Percentiles rank a stretch among this genome's conserved stretches.
Evolutionary conservation across 2,329 filamentous ascomycete genomes (phyloP).

Genomic region (Calonectria hawksworthii): DNA sequence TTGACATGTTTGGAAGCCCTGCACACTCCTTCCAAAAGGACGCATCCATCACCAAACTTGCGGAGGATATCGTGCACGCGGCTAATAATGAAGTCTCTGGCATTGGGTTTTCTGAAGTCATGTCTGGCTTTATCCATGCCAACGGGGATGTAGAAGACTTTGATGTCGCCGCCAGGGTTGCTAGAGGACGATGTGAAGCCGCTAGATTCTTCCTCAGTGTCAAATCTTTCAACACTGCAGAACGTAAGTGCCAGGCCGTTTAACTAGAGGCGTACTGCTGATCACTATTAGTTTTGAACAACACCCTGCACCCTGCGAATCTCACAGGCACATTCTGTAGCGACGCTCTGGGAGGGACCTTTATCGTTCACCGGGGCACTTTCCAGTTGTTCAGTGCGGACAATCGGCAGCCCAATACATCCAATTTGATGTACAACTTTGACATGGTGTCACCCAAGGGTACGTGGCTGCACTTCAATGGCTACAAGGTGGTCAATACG

Average conservation of each 20-base stretch:
- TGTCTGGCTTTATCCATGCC: slow-evolving; percentile 71
- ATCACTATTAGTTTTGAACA: slow-evolving; percentile 42
- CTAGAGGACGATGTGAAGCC: slow-evolving; percentile 61
- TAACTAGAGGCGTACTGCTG: background rate
- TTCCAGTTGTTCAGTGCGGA: slow-evolving; percentile 72
- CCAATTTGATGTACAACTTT: slow-evolving; percentile 73
- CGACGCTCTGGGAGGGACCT: slow-evolving; percentile 54
- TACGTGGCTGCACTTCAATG: slow-evolving; percentile 69
- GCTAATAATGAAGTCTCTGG: slow-evolving; percentile 52
- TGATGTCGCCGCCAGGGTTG: slow-evolving; percentile 27
- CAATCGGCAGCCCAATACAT: slow-evolving; percentile 67
- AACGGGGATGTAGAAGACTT: slow-evolving; percentile 23
- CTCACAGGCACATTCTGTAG: slow-evolving; percentile 68
- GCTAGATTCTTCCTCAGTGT: slow-evolving; percentile 73
- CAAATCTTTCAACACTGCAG: slow-evolving; percentile 63
- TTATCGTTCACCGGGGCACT: slow-evolving; percentile 71
- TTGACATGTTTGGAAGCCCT: slow-evolving; percentile 70
- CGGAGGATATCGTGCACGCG: slow-evolving; percentile 13
- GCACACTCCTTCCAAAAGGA: slow-evolving; percentile 55
- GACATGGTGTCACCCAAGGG: slow-evolving; percentile 70
- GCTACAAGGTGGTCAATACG: slow-evolving; percentile 74
- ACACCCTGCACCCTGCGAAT: slow-evolving; percentile 49
- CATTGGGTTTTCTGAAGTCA: slow-evolving; percentile 74
- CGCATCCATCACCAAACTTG: background rate
- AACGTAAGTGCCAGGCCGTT: slow-evolving; percentile 16